Conservation (phyloP, 257 asterid genomes). For the Jasminum sambac region DNA sequence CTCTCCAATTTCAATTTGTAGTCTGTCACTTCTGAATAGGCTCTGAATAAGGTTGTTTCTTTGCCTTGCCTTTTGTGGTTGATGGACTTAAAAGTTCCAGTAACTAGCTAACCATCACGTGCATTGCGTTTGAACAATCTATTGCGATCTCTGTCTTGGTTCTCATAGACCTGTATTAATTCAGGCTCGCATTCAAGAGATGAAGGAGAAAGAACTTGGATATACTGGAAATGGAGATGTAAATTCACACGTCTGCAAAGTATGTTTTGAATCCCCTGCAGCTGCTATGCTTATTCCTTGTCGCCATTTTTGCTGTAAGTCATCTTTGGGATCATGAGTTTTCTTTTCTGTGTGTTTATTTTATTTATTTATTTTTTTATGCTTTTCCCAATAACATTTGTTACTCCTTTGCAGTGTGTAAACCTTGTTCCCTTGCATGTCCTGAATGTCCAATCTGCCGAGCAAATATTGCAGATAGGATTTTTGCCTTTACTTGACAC, state of each 20-base stretch:
- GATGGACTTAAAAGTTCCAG: background rate
- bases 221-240: conserved; percentile 73
- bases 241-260: conserved; percentile 85
- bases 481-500: conserved; percentile 72
- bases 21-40: background rate
- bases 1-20: background rate
- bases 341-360: too few species aligned
- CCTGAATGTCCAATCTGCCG: conserved; percentile 88
- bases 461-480: conserved; percentile 71
- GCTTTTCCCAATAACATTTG: background rate
- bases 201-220: conserved; percentile 81
- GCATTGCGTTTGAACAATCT: background rate
- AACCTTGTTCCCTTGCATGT: conserved; percentile 94
- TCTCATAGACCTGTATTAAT: background rate
- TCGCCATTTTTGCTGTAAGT: conserved; percentile 97
- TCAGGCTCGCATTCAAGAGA: conserved; percentile 96
- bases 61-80: too few species aligned
- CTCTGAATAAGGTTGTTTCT: too few species aligned
- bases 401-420: conserved; percentile 72
- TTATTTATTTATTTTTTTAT: background rate
- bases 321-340: background rate
- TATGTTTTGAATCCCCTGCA: conserved; percentile 88
- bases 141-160: background rate
- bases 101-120: background rate
- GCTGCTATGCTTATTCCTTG: conserved; percentile 98